These are phyloP conservation scores for Zygosaccharomyces pseudobailii DNA, from an alignment of 1,139 yeast genomes.

Conservation along the genomic window DNA sequence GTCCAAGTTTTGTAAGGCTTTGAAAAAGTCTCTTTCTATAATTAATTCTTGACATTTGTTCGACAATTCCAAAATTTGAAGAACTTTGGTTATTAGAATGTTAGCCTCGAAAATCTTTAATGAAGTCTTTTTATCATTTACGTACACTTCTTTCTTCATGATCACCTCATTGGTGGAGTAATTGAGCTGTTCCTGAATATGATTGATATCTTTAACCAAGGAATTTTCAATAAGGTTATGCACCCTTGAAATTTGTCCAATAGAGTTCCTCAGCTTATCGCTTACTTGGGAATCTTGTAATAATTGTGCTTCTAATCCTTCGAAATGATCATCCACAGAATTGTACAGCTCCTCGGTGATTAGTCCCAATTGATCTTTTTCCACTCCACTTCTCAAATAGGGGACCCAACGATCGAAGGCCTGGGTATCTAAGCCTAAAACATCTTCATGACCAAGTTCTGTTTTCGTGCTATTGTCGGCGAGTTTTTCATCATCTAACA, in stretches of 20 bases:
- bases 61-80: conserved; percentile 80
- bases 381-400: conserved; percentile 27
- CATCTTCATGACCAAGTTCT: conserved; percentile 14
- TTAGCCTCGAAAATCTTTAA: conserved; percentile 60
- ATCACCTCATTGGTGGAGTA: conserved; percentile 62
- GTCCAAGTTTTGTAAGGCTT: conserved; percentile 79
- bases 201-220: conserved; percentile 22
- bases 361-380: conserved; percentile 20
- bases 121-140: conserved; percentile 54
- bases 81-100: conserved; percentile 58
- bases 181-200: conserved; percentile 45
- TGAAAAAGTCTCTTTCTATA: conserved; percentile 60
- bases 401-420: conserved; percentile 34
- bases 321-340: conserved; percentile 33
- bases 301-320: conserved; percentile 32
- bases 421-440: conserved; percentile 26
- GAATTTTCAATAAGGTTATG: conserved; percentile 27
- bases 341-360: conserved; percentile 30
- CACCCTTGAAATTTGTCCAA: conserved; percentile 29
- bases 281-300: conserved; percentile 33
- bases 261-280: conserved; percentile 30
- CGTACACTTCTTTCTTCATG: conserved; percentile 50
- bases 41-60: conserved; percentile 82
- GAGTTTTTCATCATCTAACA: conserved; percentile 3
- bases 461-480: not conserved